phyloP scores from a whole-genome alignment of 164 flowering plant genomes.

The Dillenia suffruticosa region DNA sequence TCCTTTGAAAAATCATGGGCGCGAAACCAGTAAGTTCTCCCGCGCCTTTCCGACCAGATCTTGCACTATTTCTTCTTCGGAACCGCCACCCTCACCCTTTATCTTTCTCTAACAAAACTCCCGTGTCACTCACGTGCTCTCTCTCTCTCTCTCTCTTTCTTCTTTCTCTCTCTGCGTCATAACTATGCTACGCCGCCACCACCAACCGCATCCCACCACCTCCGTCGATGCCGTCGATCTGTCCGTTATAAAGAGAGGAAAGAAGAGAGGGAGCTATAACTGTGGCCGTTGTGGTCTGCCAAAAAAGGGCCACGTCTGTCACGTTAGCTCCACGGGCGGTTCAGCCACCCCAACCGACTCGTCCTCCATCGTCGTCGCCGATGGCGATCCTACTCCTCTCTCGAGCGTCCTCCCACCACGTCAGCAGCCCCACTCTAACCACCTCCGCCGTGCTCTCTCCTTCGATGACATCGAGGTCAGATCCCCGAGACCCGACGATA shows the following conservation, averaged over 20 bases:
- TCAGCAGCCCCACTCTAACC: slow-evolving; percentile 1
- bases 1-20: slow-evolving; percentile 23
- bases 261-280: slow-evolving; percentile 80
- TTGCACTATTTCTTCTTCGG: slow-evolving; percentile 6
- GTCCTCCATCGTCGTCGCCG: slow-evolving; percentile 10
- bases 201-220: slow-evolving; percentile 29
- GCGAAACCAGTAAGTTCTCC: slow-evolving; percentile 42
- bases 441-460: slow-evolving; percentile 63
- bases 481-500: slow-evolving; percentile 16
- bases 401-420: slow-evolving; percentile 2
- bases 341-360: slow-evolving; percentile 12
- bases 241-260: slow-evolving; percentile 30
- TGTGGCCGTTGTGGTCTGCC: slow-evolving; percentile 92
- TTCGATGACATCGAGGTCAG: slow-evolving; percentile 49
- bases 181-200: slow-evolving; percentile 13
- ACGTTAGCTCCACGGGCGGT: slow-evolving; percentile 9
- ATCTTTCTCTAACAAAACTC: not conserved
- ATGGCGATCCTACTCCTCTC: slow-evolving; percentile 13
- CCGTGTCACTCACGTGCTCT: not conserved
- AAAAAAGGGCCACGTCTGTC: slow-evolving; percentile 80
- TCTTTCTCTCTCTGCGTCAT: slow-evolving; percentile 6
- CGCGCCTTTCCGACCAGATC: slow-evolving; percentile 30
- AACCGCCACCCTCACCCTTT: slow-evolving; percentile 4
- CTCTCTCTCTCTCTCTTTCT: slow-evolving; percentile 10
- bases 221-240: slow-evolving; percentile 10